Conservation (phyloP, 2,329 filamentous ascomycete species). For the Talaromyces sp. region DNA sequence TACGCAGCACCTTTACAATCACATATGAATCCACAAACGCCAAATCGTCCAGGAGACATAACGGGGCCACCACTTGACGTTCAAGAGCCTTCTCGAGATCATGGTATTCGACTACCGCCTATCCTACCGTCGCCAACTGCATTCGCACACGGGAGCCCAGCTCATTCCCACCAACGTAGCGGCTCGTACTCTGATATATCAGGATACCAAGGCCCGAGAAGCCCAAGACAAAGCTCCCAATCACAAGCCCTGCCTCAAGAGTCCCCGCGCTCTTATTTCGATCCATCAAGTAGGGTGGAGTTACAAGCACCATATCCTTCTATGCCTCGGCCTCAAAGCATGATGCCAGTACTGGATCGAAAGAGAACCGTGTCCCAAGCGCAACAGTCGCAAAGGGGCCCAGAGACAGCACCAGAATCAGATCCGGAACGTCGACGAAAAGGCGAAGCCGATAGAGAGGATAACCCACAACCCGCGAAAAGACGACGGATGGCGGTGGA, state of each 20-base stretch:
- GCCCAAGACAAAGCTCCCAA: conserved; percentile 19
- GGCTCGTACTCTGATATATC: conserved; percentile 27
- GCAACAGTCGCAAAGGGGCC: background rate
- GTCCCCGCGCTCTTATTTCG: conserved; percentile 18
- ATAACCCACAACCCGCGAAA: conserved; percentile 24
- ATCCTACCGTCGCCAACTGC: conserved; percentile 28
- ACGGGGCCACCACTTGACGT: conserved; percentile 18
- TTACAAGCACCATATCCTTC: conserved; percentile 4
- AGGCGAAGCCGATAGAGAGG: conserved; percentile 4
- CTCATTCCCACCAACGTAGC: conserved; percentile 24
- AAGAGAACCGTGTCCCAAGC: background rate
- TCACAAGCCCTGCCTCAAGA: conserved; percentile 9
- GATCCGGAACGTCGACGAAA: conserved; percentile 4
- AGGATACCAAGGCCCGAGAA: conserved; percentile 19
- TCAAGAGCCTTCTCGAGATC: conserved; percentile 25
- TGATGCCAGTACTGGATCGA: conserved; percentile 1
- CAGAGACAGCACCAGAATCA: background rate
- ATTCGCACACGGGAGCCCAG: conserved; percentile 15
- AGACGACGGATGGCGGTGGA: conserved; percentile 35
- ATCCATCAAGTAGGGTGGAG: conserved; percentile 18
- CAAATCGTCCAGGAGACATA: conserved; percentile 21
- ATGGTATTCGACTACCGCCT: conserved; percentile 30
- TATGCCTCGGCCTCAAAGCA: background rate
- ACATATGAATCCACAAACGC: conserved; percentile 19
- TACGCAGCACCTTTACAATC: conserved; percentile 21